Evolutionary conservation across 23 red algal genomes (phyloP), one percentile per base, ranked within the genome.

Genomic region (Pyropia yezoensis): DNA sequence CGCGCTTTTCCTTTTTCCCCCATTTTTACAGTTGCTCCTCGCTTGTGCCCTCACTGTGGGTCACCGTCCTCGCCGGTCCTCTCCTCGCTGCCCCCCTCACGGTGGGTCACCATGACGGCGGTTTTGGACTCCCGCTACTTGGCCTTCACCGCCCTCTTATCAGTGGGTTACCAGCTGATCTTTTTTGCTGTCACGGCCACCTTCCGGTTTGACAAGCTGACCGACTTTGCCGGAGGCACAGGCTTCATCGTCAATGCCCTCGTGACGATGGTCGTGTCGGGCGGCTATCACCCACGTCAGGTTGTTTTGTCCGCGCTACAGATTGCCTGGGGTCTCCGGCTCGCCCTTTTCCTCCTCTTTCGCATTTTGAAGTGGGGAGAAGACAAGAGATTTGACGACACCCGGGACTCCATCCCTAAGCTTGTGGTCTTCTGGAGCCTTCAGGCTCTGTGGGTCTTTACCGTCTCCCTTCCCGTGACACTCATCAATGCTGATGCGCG

Each of bases 201-300:
- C 52, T 52, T 90, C n/a, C 50, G 77, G 29, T 86, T 90, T 34
- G 94, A 98, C 82, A 98, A 98, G 64, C 21, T 98, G 26, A 91
- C 86, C 9, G 94, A 98, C 53, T 86, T 98, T 59, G 85, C 86
- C 1, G 94, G 94, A 25, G 83, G 81, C 50, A 82, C 86, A 33
- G 88, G 88, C 61, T 98, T 98, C 39, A 30, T 78, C 30, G 26
- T 98, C 21, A 34, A 88, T 39, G 85, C 94, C 24, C 67, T 98
- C 32, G 52, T 87, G 32, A 88, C 84, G 0, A 65, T 88, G 18
- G 69, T 79, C 0, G 66, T 87, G 12, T 67, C 57, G 33, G 70
- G 66, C 50, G 51, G 65, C 15, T 82, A 83, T 70, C 50, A 61
- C 5, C 9, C 61, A 19, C 66, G 85, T 7, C 94, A 90, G 68